Evolutionary conservation across 2,329 filamentous ascomycete species (phyloP).

Genomic region (Chrysoporthe austroafricana): DNA sequence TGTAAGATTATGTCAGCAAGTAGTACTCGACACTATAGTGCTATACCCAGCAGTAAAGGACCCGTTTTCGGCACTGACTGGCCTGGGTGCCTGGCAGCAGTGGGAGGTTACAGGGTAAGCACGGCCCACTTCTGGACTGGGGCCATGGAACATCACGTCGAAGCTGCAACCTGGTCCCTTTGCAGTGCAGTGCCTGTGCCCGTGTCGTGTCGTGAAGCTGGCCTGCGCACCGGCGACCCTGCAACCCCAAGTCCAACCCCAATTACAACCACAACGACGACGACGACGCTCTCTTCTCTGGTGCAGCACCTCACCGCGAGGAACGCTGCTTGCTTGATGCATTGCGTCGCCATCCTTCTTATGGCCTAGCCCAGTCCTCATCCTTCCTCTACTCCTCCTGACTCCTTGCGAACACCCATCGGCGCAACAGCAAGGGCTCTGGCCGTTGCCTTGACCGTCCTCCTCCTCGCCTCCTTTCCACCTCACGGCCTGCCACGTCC

Average conservation of each 20-base stretch:
- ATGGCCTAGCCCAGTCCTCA: slow-evolving; percentile 17
- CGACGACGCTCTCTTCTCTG: slow-evolving; percentile 11
- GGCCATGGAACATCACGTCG: not conserved
- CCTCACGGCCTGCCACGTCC: not conserved
- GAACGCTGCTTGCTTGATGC: slow-evolving; percentile 4
- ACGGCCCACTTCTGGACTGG: slow-evolving; percentile 17
- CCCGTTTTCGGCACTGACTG: slow-evolving; percentile 1
- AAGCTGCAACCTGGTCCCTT: slow-evolving; percentile 30
- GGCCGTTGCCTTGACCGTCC: not conserved
- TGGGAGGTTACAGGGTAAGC: slow-evolving; percentile 6
- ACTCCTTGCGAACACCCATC: not conserved
- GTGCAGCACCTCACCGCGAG: slow-evolving; percentile 11
- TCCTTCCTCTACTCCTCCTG: slow-evolving; percentile 3
- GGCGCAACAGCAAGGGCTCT: slow-evolving; percentile 15
- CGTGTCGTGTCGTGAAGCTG: slow-evolving; percentile 13
- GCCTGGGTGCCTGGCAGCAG: not conserved
- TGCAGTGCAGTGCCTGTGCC: not conserved
- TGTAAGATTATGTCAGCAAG: no score
- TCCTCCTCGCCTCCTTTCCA: slow-evolving; percentile 2
- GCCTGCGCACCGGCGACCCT: slow-evolving; percentile 16
- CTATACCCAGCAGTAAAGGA: not conserved
- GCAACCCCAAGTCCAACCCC: slow-evolving; percentile 3
- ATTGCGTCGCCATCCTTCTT: not conserved
- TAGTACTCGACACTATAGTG: no score
- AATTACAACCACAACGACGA: not conserved